Base-by-base conservation (phyloP, 1,284 basidiomycete species). In the Austroboletus novae-zelandiae region DNA sequence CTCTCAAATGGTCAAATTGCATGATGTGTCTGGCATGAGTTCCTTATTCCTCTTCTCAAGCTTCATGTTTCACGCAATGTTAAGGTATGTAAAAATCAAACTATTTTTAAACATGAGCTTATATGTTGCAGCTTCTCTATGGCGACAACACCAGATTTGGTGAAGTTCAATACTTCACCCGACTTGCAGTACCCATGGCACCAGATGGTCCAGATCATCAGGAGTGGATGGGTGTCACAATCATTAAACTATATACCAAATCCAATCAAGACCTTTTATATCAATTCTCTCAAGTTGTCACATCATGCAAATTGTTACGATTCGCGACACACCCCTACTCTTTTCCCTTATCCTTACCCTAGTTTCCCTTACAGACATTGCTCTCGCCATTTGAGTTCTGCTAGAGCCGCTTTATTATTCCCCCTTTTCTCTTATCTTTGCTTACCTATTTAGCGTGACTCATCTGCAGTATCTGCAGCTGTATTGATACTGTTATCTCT, bases 111-210 rank as follows among this genome's bases (percentile, higher is more conserved):
- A 30, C 9, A 37, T 29, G 29, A n/a, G 6, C 18, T 50, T 18
- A 44, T 7, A 3, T 37, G 27, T 40, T n/a, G 27, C 20, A 47
- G 44, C 36, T 47, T 42, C 37, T 46, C 39, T 58, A 59, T 54
- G 63, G 40, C 3, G 63, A 65, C 48, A 55, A 65, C 0, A 32
- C n/a, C n/a, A n/a, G n/a, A n/a, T n/a, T n/a, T n/a, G n/a, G n/a
- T n/a, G n/a, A n/a, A n/a, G n/a, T n/a, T 69, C n/a, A n/a, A n/a
- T n/a, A n/a, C 27, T 50, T 50, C 11, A 40, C 20, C 9, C 34
- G 15, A 30, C 11, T 39, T 50, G 25, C 48, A 10, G 32, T 48
- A 27, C 40, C 15, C 3, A 29, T n/a, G n/a, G n/a, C 9, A 34
- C 40, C 20, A 36, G 31, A 31, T 11, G 27, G 32, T 27, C 32